Conservation (phyloP, 176 grass and related monocot genomes). For the Triticum timopheevii region DNA sequence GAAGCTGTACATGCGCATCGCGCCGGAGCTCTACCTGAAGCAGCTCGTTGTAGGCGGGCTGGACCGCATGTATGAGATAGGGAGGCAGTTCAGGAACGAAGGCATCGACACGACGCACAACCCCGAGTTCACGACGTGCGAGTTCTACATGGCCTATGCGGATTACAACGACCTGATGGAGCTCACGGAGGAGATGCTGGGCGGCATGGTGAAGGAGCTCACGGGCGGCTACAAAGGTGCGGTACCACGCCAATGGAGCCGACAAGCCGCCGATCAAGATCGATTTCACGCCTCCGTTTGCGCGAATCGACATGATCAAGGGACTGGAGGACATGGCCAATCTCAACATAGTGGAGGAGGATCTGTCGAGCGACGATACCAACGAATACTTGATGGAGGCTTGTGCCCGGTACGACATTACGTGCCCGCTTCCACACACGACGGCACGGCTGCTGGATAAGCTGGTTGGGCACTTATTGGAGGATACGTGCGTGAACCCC, state of each 20-base stretch:
- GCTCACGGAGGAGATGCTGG: slow-evolving; percentile 52
- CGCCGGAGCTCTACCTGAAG: slow-evolving; percentile 85
- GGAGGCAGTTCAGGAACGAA: slow-evolving; percentile 94
- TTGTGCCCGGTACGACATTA: slow-evolving; percentile 69
- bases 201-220: slow-evolving; percentile 71
- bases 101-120: slow-evolving; percentile 95
- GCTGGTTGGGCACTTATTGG: slow-evolving; percentile 87
- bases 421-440: slow-evolving; percentile 85
- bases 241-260: slow-evolving; percentile 74
- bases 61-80: slow-evolving; percentile 91
- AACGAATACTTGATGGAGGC: slow-evolving; percentile 67
- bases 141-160: slow-evolving; percentile 91
- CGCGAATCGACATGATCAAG: slow-evolving; percentile 75
- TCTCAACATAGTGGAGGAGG: slow-evolving; percentile 65
- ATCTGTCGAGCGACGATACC: slow-evolving; percentile 65
- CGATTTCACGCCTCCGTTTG: slow-evolving; percentile 48
- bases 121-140: slow-evolving; percentile 92
- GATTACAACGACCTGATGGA: slow-evolving; percentile 79
- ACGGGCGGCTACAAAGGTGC: slow-evolving; percentile 88
- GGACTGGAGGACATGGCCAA: slow-evolving; percentile 62
- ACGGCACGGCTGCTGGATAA: slow-evolving; percentile 81
- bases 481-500: slow-evolving; percentile 51
- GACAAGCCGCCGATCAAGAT: slow-evolving; percentile 68
- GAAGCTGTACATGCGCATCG: slow-evolving; percentile 85
- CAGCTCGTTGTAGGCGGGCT: slow-evolving; percentile 81